phyloP scores from a whole-genome alignment of 352 stramenopile species.

The Phytophthora aleatoria region DNA sequence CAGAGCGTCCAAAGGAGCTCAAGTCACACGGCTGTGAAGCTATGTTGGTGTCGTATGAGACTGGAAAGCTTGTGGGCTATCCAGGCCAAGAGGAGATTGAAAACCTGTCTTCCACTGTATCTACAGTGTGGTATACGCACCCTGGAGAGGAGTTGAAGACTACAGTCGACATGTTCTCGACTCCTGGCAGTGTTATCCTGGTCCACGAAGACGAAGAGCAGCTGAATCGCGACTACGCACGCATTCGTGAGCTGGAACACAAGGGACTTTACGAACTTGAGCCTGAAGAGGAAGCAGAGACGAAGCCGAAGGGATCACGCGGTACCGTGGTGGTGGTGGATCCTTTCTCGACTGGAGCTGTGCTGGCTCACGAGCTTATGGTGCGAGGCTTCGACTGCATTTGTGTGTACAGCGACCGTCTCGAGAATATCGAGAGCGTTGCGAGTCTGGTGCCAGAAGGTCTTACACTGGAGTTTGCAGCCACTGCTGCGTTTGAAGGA shows the following conservation, averaged over 20 bases:
- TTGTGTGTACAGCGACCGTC: slow-evolving; percentile 84
- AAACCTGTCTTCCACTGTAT: slow-evolving; percentile 88
- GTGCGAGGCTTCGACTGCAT: slow-evolving; percentile 90
- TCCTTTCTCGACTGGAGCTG: slow-evolving; percentile 95
- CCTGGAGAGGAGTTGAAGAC: slow-evolving; percentile 53
- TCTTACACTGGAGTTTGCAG: slow-evolving; percentile 76
- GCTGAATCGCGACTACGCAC: slow-evolving; percentile 81
- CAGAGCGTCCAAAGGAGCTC: slow-evolving; percentile 55
- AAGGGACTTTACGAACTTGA: slow-evolving; percentile 65
- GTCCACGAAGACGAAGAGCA: slow-evolving; percentile 80
- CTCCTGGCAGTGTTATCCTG: slow-evolving; percentile 83
- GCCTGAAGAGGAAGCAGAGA: slow-evolving; percentile 22
- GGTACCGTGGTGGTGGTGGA: slow-evolving; percentile 94
- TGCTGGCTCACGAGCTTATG: slow-evolving; percentile 93
- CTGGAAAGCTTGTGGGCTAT: slow-evolving; percentile 81
- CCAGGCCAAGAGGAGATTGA: slow-evolving; percentile 89
- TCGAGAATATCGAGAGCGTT: slow-evolving; percentile 85
- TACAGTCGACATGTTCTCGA: slow-evolving; percentile 93
- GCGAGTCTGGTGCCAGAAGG: slow-evolving; percentile 80
- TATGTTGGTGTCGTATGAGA: slow-evolving; percentile 91
- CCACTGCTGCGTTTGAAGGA: slow-evolving; percentile 74
- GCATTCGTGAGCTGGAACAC: slow-evolving; percentile 85
- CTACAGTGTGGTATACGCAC: slow-evolving; percentile 75
- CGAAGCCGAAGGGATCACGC: slow-evolving; percentile 24
- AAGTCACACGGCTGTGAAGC: slow-evolving; percentile 90